These are phyloP conservation scores for Globisporangium takayamanum DNA, from an alignment of 352 stramenopile genomes.

Conservation along the genomic window DNA sequence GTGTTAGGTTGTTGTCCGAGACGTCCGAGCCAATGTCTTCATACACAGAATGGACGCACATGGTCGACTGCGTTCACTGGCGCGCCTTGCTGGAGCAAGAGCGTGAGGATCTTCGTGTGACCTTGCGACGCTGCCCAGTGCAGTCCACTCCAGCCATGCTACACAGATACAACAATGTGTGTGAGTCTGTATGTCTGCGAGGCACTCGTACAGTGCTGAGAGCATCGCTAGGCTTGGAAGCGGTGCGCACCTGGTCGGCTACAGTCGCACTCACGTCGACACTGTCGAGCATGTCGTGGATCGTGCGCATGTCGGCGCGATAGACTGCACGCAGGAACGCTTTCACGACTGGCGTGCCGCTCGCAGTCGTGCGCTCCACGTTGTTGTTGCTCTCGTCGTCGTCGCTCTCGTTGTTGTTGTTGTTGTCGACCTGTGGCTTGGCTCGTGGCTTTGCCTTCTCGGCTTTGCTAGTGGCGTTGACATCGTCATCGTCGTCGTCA, in stretches of 20 bases:
- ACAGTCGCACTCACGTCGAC: slow-evolving; percentile 38
- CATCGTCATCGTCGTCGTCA: slow-evolving; percentile 22
- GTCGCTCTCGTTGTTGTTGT: slow-evolving; percentile 14
- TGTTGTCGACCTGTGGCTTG: neutral
- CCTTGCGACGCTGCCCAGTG: slow-evolving; percentile 73
- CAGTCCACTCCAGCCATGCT: slow-evolving; percentile 75
- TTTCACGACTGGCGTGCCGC: slow-evolving; percentile 46
- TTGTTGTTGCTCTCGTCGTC: slow-evolving; percentile 13
- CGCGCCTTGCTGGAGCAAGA: slow-evolving; percentile 35
- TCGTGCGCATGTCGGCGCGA: slow-evolving; percentile 35
- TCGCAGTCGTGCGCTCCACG: slow-evolving; percentile 34
- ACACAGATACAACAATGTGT: neutral
- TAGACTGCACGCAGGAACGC: slow-evolving; percentile 63
- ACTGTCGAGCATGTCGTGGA: slow-evolving; percentile 47
- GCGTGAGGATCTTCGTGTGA: slow-evolving; percentile 40
- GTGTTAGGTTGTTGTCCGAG: neutral
- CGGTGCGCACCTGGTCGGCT: slow-evolving; percentile 42
- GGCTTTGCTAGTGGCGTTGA: neutral
- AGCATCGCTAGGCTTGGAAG: neutral
- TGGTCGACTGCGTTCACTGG: slow-evolving; percentile 59
- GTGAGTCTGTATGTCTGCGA: neutral
- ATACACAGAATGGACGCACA: slow-evolving; percentile 10
- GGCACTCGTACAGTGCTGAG: neutral
- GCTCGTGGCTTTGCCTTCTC: neutral
- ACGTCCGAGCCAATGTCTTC: neutral